Percentiles rank a stretch among this genome's conserved stretches.
phyloP scores from a whole-genome alignment of 345 rosid species.

The Gossypium bickii region DNA sequence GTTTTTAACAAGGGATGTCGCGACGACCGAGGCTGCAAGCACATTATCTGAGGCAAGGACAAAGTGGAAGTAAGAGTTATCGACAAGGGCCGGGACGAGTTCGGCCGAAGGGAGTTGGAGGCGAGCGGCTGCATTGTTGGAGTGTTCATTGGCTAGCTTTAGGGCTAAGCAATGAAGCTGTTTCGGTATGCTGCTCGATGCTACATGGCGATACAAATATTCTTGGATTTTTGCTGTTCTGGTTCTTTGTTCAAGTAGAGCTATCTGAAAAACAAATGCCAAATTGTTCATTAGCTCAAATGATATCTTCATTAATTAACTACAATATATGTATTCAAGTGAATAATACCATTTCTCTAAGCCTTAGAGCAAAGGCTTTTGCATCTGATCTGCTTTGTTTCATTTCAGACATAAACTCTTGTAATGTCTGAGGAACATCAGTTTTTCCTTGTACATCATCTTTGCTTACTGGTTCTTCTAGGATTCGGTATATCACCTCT shows the following conservation, averaged over 20 bases:
- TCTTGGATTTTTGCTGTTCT: slow-evolving; percentile 92
- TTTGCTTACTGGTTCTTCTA: slow-evolving; percentile 53
- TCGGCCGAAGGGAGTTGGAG: slow-evolving; percentile 81
- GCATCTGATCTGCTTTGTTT: slow-evolving; percentile 61
- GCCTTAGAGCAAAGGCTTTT: slow-evolving; percentile 74
- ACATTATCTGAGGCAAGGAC: slow-evolving; percentile 92
- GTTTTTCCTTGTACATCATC: slow-evolving; percentile 70
- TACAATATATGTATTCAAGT: background rate
- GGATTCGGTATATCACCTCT: slow-evolving; percentile 67
- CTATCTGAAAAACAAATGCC: slow-evolving; percentile 34
- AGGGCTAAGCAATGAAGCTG: slow-evolving; percentile 86
- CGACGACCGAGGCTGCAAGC: slow-evolving; percentile 90
- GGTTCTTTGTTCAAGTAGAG: slow-evolving; percentile 80
- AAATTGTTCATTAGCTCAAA: background rate
- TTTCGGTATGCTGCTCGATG: slow-evolving; percentile 94
- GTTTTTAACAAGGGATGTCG: slow-evolving; percentile 62
- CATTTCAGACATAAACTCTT: slow-evolving; percentile 69
- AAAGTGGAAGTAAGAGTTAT: slow-evolving; percentile 72
- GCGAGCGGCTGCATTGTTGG: slow-evolving; percentile 91
- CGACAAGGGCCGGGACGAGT: slow-evolving; percentile 79
- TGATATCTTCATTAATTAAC: background rate
- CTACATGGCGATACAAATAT: slow-evolving; percentile 82
- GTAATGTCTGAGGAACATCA: slow-evolving; percentile 72
- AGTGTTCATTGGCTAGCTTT: slow-evolving; percentile 78
- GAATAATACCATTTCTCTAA: slow-evolving; percentile 69